Conservation (phyloP, 495 filamentous ascomycete species). For the Jackrogersella multiformis region DNA sequence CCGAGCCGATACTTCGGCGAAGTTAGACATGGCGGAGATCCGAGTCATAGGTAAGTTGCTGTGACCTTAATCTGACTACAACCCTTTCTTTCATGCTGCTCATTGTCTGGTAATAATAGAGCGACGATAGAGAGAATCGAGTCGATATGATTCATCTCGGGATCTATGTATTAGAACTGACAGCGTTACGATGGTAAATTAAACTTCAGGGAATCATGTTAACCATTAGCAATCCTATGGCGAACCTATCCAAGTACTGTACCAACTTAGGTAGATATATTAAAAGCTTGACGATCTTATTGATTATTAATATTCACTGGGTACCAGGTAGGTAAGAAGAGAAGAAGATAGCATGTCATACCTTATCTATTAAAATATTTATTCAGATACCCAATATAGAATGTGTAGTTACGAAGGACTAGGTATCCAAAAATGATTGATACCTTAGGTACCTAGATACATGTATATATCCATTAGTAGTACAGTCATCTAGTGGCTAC, state of each 20-base stretch:
- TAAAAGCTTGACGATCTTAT: not conserved
- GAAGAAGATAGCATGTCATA: not conserved
- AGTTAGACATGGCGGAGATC: slow-evolving; percentile 19
- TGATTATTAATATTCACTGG: not conserved
- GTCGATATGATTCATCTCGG: not conserved
- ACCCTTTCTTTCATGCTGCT: not conserved
- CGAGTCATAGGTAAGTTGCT: slow-evolving; percentile 4
- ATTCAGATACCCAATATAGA: no score
- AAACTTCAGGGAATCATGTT: not conserved
- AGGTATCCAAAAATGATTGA: no score
- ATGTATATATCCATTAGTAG: not conserved
- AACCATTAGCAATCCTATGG: not conserved
- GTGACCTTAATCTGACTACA: slow-evolving; percentile 26
- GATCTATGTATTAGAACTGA: slow-evolving; percentile 1
- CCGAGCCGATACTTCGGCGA: slow-evolving; percentile 36
- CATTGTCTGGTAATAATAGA: not conserved
- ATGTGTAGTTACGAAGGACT: no score
- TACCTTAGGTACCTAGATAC: no score
- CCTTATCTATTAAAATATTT: no score
- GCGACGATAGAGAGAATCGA: not conserved
- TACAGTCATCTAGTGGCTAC: not conserved
- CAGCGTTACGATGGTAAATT: not conserved
- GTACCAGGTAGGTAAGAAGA: not conserved
- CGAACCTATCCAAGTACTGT: no score
- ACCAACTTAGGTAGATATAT: no score